phyloP scores from a whole-genome alignment of 805 yeast species.

The Yarrowia sp. region DNA sequence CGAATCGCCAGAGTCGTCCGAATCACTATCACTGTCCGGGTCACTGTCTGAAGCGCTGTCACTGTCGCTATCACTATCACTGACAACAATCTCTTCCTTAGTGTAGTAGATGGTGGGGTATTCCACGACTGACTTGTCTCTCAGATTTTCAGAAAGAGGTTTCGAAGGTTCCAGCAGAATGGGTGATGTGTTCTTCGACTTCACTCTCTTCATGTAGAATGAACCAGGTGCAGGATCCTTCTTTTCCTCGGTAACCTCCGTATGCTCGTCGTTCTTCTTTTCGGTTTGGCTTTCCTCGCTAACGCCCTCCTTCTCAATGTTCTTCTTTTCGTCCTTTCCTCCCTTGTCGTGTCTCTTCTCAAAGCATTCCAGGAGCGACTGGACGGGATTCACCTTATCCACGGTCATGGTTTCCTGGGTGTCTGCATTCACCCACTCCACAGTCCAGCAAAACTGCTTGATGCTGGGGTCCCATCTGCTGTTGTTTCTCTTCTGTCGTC shows the following conservation, averaged over 20 bases:
- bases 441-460: conserved; percentile 70
- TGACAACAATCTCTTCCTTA: conserved; percentile 30
- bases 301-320: neutral
- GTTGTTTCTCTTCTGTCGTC: conserved; percentile 59
- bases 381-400: conserved; percentile 3
- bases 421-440: conserved; percentile 61
- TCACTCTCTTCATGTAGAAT: conserved; percentile 32
- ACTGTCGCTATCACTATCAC: conserved; percentile 27
- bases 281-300: too few species aligned
- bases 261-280: neutral
- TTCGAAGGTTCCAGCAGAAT: conserved; percentile 28
- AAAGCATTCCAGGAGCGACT: conserved; percentile 27
- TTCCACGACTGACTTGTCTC: conserved; percentile 64
- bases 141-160: conserved; percentile 51
- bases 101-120: conserved; percentile 60
- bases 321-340: neutral
- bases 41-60: conserved; percentile 16
- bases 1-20: neutral
- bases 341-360: neutral
- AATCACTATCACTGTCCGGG: conserved; percentile 26
- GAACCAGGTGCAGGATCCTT: neutral
- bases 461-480: conserved; percentile 66
- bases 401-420: conserved; percentile 34
- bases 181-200: conserved; percentile 28
- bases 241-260: neutral